phyloP scores from a whole-genome alignment of 139 green algal species.

The Chlamydomonas eustigma region DNA sequence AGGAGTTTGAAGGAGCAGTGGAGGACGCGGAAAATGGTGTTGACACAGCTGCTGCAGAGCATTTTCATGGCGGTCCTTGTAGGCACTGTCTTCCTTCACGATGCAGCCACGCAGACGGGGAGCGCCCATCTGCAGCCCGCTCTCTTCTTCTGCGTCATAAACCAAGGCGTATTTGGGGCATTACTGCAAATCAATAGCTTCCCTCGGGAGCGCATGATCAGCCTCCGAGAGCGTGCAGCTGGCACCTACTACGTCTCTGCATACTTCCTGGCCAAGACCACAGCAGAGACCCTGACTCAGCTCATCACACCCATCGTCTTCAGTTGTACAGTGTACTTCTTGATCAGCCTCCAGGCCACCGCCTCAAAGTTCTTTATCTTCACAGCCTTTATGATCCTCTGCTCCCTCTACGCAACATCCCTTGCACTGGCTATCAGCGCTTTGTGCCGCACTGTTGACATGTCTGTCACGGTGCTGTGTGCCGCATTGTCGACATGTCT shows the following conservation, averaged over 20 bases:
- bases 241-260: conserved; percentile 45
- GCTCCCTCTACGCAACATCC: conserved; percentile 26
- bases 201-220: conserved; percentile 42
- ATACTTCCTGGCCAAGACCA: conserved; percentile 49
- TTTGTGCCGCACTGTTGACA: no score
- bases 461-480: no score
- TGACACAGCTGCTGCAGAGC: conserved; percentile 32
- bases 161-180: conserved; percentile 52
- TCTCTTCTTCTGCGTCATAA: conserved; percentile 54
- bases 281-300: conserved; percentile 34
- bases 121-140: conserved; percentile 38
- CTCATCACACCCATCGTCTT: conserved; percentile 38
- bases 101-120: conserved; percentile 32
- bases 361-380: conserved; percentile 41
- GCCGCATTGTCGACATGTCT: no score
- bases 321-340: conserved; percentile 40
- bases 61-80: conserved; percentile 44
- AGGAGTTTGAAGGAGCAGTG: conserved; percentile 45
- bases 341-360: conserved; percentile 38
- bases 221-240: conserved; percentile 36
- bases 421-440: conserved; percentile 45
- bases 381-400: conserved; percentile 43
- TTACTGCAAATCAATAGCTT: conserved; percentile 51
- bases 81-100: no score
- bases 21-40: conserved; percentile 30